These are phyloP conservation scores for Harrya chromipes DNA, from an alignment of 768 basidiomycete genomes.

Conservation along the genomic window DNA sequence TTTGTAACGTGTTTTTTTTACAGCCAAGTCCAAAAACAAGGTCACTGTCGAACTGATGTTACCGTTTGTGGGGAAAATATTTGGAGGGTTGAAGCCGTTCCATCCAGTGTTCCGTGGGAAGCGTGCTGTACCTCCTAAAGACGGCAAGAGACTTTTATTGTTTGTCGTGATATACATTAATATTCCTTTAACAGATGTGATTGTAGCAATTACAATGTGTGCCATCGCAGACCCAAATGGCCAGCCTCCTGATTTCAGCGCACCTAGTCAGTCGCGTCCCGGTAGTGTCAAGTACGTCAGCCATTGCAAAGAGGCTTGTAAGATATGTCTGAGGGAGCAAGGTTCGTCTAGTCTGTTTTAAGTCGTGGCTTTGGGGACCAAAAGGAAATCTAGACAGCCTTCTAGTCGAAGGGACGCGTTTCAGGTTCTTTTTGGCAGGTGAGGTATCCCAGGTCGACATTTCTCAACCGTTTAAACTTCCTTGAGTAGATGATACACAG, in stretches of 20 bases:
- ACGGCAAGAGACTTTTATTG: neutral
- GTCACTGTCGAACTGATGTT: neutral
- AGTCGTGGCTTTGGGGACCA: neutral
- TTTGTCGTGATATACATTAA: neutral
- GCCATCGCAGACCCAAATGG: too few relatives aligned
- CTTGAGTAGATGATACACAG: neutral
- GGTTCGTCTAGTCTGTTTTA: neutral
- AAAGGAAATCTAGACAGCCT: neutral
- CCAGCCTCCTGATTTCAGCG: neutral
- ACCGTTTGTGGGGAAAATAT: neutral
- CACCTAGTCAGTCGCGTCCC: neutral
- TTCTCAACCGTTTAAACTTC: neutral
- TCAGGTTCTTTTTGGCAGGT: conserved; percentile 16
- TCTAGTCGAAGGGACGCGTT: neutral
- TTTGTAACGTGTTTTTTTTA: neutral
- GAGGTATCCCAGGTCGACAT: neutral
- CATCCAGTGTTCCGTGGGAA: neutral
- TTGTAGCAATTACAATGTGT: neutral
- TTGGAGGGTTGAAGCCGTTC: neutral
- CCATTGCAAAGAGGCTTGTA: conserved; percentile 7
- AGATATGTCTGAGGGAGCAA: neutral
- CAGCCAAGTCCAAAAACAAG: neutral
- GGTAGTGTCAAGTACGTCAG: neutral
- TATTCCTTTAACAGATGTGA: neutral
- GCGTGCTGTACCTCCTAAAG: neutral